A percentile compares a stretch with the other conserved stretches of the same genome.
Conservation (phyloP, 2,329 filamentous ascomycete genomes). For the Botryotinia convoluta region DNA sequence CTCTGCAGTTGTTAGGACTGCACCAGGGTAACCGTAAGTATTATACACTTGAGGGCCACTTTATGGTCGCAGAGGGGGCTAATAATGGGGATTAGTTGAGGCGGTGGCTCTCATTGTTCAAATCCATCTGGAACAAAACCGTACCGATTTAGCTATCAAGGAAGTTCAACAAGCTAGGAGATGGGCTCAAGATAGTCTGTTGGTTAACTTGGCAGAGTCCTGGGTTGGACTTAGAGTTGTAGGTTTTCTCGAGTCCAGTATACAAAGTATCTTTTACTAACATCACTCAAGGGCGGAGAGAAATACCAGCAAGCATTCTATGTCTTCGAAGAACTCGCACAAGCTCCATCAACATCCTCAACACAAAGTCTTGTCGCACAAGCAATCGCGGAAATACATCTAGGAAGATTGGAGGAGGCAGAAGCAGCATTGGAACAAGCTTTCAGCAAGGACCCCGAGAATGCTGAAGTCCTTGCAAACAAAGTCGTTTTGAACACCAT, state of each 20-base stretch:
- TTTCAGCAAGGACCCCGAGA: conserved; percentile 66
- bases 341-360: conserved; percentile 77
- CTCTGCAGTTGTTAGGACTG: conserved; percentile 72
- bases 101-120: conserved; percentile 87
- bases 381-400: conserved; percentile 86
- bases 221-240: conserved; percentile 91
- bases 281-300: conserved; percentile 70
- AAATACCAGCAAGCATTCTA: conserved; percentile 97
- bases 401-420: conserved; percentile 84
- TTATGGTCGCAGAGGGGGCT: neutral
- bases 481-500: conserved; percentile 75
- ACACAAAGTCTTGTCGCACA: conserved; percentile 77
- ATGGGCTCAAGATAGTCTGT: conserved; percentile 91
- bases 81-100: conserved; percentile 49
- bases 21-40: conserved; percentile 80
- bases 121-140: conserved; percentile 88
- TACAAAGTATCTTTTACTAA: conserved; percentile 37
- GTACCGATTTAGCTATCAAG: conserved; percentile 84
- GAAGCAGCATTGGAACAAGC: conserved; percentile 83
- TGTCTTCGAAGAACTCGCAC: conserved; percentile 93
- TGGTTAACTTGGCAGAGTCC: conserved; percentile 92
- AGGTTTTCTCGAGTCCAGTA: conserved; percentile 36
- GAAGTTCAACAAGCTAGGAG: conserved; percentile 82
- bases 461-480: conserved; percentile 78
- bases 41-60: neutral